Percentiles rank a stretch among this genome's conserved stretches.
These are phyloP conservation scores for Amanita brunnescens DNA, from an alignment of 768 basidiomycete species.

Conservation along the genomic window DNA sequence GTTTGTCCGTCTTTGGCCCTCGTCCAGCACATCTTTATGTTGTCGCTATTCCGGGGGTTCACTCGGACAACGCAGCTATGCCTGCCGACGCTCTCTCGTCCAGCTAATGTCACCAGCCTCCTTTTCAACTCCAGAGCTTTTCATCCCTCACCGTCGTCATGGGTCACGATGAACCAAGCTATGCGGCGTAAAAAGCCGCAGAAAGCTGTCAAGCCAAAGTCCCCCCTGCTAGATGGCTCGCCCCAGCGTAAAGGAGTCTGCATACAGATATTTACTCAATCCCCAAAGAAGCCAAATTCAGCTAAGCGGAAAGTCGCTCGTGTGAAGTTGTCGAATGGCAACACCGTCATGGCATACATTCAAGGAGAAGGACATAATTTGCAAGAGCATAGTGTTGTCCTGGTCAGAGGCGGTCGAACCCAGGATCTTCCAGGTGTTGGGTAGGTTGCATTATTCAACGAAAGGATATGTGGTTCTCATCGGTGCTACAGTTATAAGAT, in stretches of 20 bases:
- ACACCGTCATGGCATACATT: constrained; percentile 87
- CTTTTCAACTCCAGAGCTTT: constrained; percentile 40
- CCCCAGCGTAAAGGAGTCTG: constrained; percentile 93
- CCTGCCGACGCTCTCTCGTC: constrained; percentile 13
- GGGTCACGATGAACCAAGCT: constrained; percentile 79
- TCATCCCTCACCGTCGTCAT: constrained; percentile 49
- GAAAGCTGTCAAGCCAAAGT: constrained; percentile 44
- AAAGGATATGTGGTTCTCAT: background rate
- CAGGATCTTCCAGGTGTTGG: constrained; percentile 98
- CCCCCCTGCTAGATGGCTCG: constrained; percentile 72
- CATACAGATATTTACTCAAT: constrained; percentile 67
- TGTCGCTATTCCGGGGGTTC: constrained; percentile 28
- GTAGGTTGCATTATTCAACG: constrained; percentile 36
- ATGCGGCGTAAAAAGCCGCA: constrained; percentile 66
- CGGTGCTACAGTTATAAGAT: constrained; percentile 75
- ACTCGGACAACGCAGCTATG: constrained; percentile 17
- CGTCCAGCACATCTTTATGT: constrained; percentile 19
- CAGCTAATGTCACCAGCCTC: constrained; percentile 6
- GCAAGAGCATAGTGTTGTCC: constrained; percentile 94
- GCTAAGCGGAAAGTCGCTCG: constrained; percentile 96
- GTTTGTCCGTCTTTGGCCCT: constrained; percentile 22
- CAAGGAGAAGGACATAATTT: constrained; percentile 96
- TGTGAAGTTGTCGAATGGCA: constrained; percentile 86
- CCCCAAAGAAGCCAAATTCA: constrained; percentile 97
- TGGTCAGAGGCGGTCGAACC: constrained; percentile 90